Percentiles rank a stretch among this genome's conserved stretches.
These are phyloP conservation scores for Epithemia pelagica DNA, from an alignment of 108 stramenopile genomes.

Conservation along the genomic window DNA sequence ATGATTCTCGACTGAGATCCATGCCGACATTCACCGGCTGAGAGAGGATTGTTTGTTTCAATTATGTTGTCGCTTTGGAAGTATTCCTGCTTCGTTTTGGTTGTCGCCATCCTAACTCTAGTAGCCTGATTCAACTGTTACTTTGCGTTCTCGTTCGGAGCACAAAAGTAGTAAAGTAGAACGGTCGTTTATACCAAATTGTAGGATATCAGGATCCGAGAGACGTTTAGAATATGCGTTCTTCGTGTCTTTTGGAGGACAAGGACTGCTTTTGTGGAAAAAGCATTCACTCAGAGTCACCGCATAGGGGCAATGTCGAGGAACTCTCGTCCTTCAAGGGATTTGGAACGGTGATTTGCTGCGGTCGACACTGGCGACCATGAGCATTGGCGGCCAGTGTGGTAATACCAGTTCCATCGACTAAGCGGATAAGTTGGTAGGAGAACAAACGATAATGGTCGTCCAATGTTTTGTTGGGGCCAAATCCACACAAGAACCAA, in stretches of 20 bases:
- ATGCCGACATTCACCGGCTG: no score
- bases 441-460: background rate
- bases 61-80: no score
- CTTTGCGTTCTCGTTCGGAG: no score
- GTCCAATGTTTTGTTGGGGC: background rate
- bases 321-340: no score
- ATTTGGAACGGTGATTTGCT: background rate
- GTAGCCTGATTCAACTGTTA: no score
- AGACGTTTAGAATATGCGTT: background rate
- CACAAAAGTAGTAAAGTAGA: no score
- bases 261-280: background rate
- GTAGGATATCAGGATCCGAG: background rate
- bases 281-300: background rate
- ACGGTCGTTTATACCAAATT: background rate
- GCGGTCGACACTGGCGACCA: background rate
- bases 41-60: no score
- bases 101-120: no score
- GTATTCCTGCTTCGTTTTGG: no score
- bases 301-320: no score
- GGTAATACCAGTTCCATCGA: background rate
- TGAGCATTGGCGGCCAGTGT: background rate
- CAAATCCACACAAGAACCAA: conserved; percentile 5
- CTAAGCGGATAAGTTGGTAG: background rate
- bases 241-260: background rate
- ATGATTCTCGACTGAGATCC: no score